A percentile compares a stretch with the other conserved stretches of the same genome.
Evolutionary conservation across 2,329 filamentous ascomycete genomes (phyloP).

Genomic region (Penicillium sp.): DNA sequence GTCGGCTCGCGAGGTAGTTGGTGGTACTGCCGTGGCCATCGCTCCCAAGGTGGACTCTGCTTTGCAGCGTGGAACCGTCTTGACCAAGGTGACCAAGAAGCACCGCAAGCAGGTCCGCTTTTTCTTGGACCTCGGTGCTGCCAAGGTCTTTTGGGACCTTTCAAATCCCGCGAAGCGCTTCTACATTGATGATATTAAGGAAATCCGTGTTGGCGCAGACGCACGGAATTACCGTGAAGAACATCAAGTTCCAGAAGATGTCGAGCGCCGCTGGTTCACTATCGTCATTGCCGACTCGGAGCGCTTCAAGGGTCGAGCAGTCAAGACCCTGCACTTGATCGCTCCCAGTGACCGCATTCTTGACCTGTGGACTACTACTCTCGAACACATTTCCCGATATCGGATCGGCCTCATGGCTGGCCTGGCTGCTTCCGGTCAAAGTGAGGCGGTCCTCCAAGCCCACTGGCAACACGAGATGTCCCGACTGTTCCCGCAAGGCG

Average conservation of each 20-base stretch:
- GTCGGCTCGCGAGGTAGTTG: conserved; percentile 33
- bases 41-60: conserved; percentile 73
- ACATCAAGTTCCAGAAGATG: conserved; percentile 65
- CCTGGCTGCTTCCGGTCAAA: conserved; percentile 70
- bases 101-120: conserved; percentile 70
- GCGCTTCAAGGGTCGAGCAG: conserved; percentile 65
- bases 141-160: conserved; percentile 85
- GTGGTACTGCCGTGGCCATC: conserved; percentile 27
- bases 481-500: conserved; percentile 55
- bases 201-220: conserved; percentile 79
- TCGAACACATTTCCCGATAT: conserved; percentile 80
- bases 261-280: conserved; percentile 78
- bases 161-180: conserved; percentile 76
- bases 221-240: conserved; percentile 88
- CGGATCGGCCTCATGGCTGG: conserved; percentile 88
- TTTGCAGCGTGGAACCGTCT: conserved; percentile 72
- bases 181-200: conserved; percentile 92
- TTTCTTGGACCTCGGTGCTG: conserved; percentile 76
- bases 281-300: conserved; percentile 81
- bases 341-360: conserved; percentile 71
- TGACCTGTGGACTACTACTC: conserved; percentile 75
- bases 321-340: conserved; percentile 84
- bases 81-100: conserved; percentile 85
- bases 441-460: conserved; percentile 73
- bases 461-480: conserved; percentile 87